phyloP scores from a whole-genome alignment of 2,329 filamentous ascomycete species.

The Daldinia sp. region DNA sequence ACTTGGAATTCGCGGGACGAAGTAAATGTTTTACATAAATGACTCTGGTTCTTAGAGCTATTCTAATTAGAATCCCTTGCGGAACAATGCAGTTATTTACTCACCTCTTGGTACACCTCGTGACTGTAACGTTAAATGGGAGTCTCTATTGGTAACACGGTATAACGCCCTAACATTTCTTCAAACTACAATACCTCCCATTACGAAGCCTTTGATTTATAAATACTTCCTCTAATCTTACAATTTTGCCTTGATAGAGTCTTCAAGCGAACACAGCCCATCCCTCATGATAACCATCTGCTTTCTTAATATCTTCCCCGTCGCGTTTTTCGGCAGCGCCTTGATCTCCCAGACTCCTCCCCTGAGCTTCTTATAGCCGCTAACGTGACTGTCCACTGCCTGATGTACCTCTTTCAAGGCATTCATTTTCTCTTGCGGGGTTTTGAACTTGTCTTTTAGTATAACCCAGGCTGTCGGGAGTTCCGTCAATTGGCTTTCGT shows the following conservation, averaged over 20 bases:
- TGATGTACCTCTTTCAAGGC: slow-evolving; percentile 51
- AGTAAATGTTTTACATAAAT: too few species aligned
- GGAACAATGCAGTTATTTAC: too few species aligned
- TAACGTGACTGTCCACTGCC: slow-evolving; percentile 53
- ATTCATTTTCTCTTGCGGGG: slow-evolving; percentile 33
- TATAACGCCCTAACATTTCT: background rate
- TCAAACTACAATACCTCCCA: background rate
- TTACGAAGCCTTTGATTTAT: background rate
- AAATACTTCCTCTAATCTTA: background rate
- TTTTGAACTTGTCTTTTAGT: slow-evolving; percentile 45
- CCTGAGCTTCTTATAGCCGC: slow-evolving; percentile 58
- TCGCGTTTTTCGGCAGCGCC: slow-evolving; percentile 54
- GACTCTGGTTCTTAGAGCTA: too few species aligned
- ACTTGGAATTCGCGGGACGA: too few species aligned
- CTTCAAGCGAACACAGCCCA: slow-evolving; percentile 50
- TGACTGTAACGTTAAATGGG: background rate
- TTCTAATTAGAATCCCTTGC: too few species aligned
- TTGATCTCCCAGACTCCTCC: slow-evolving; percentile 54
- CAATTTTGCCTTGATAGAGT: background rate
- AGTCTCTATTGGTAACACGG: background rate
- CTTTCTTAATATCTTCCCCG: slow-evolving; percentile 55
- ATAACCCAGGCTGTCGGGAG: slow-evolving; percentile 56
- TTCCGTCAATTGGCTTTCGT: slow-evolving; percentile 56
- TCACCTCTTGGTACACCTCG: too few species aligned
- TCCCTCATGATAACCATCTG: slow-evolving; percentile 51